A percentile compares a stretch with the other conserved stretches of the same genome.
Conservation (phyloP, 73 alveolate species). For the Paramecium biaurelia region DNA sequence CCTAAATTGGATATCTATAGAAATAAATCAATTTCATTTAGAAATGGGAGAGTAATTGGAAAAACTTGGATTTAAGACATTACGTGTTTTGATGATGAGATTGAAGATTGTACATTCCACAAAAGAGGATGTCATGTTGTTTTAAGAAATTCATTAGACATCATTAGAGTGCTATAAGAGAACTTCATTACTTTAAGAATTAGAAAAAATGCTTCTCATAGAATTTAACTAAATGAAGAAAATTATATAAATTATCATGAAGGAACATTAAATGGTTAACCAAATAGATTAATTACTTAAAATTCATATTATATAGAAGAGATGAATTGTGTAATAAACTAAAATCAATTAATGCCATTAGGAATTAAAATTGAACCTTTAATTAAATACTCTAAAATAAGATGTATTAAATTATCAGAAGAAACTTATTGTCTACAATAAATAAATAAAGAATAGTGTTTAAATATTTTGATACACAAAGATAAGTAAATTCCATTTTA, state of each 20-base stretch:
- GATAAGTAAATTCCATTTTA: not conserved
- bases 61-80: not conserved
- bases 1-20: not conserved
- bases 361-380: not conserved
- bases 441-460: not conserved
- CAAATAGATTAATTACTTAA: not conserved
- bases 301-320: not conserved
- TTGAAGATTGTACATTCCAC: not conserved
- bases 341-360: not conserved
- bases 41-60: not conserved
- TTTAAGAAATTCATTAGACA: not conserved
- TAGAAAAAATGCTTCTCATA: conserved; percentile 10
- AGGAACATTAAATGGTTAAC: not conserved
- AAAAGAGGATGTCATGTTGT: not conserved
- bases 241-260: not conserved
- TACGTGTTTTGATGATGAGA: not conserved
- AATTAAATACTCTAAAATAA: not conserved
- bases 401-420: not conserved
- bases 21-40: not conserved
- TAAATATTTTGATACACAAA: not conserved
- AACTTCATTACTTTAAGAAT: not conserved
- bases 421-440: not conserved
- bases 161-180: not conserved
- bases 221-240: not conserved
- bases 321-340: not conserved